Base-by-base conservation (phyloP, 495 filamentous ascomycete species). In the Rhizodiscina lignyota region DNA sequence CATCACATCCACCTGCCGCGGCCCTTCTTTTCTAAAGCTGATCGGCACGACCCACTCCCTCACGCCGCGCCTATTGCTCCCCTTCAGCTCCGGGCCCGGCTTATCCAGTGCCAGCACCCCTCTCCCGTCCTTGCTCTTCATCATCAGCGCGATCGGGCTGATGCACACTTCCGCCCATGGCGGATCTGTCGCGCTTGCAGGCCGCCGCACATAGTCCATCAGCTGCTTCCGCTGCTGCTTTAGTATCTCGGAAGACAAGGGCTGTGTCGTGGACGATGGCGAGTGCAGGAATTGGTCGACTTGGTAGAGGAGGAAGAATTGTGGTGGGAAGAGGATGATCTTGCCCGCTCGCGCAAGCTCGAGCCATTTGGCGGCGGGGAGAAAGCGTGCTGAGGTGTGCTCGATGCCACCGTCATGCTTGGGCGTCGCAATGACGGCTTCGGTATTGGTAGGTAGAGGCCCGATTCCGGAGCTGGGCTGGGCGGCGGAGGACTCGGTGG, bases 241-340 rank as follows among this genome's bases (percentile, higher is more conserved):
- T 33, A 77, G 61, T 35, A 71, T 41, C 15, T 2, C 47, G 40
- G 27, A 48, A 39, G 15, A 52, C 23, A 17, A 68, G 45, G n/a
- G n/a, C n/a, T n/a, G n/a, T n/a, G 26, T 54, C 43, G 24, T 62
- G 49, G 36, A 42, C 1, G 12, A 26, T 32, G 59, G 59, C 44
- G 21, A 30, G 48, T 22, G 8, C 10, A 85, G 52, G 40, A 79
- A 83, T 8, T 62, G 58, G 2, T 77, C 58, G 4, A 91, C 57
- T 0, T 81, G 48, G 16, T 68, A 60, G 8, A 93, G 56, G 0
- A 97, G 68, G 44, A 85, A 79, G 52, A 74, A 80, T 45, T 97
- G 89, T 2, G 89, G 89, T 19, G 89, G 89, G 47, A 83, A 93
- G 1, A 97, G 62, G 35, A 91, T 77, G 30, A 94, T 74, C 26